Base-by-base conservation (phyloP, 352 stramenopile genomes). In the Globisporangium echinulatum region DNA sequence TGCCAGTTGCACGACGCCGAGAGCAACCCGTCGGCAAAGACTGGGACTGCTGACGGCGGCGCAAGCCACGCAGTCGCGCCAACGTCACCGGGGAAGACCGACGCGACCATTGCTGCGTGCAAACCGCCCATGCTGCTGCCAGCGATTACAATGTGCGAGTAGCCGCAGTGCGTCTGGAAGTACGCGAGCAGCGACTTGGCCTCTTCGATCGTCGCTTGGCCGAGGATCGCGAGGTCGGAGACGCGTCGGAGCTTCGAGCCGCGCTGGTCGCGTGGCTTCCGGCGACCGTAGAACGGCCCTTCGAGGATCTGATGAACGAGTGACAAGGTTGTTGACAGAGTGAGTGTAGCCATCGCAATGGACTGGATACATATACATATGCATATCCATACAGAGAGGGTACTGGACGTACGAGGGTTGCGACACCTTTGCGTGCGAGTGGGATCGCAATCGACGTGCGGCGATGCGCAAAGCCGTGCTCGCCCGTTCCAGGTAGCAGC, bases 141-240 rank as follows among this genome's bases (percentile, higher is more conserved):
- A 17, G 82, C 79, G 19, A 92, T 71, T 7, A 90, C 80, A 1
- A 92, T 50, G 57, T 84, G 75, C 8, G 78, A 72, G 61, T 80
- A 90, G 1, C 69, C 64, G 49, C 75, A 70, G 36, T 74, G 46
- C 33, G 78, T 55, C 51, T 79, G 71, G 54, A 88, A 90, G 48
- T 90, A 69, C 38, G 68, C 62, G n/a, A 92, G 60, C 53, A 92
- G 63, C 14, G 80, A 90, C 59, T 92, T 92, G 63, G 82, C 70
- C 63, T 92, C 82, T 61, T 90, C 81, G n/a, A 92, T 92, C 4
- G 82, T 92, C 11, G 82, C 77, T 69, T 90, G 76, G 0, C 82
- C 82, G 7, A 92, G 61, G 25, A 90, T 87, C 2, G 82, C 78
- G 15, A 92, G 58, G 49, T 92, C 82, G 37, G 70, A 87, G 15